Evolutionary conservation across 495 filamentous ascomycete species (phyloP), one percentile per base, ranked within the genome.

Genomic region (Aspergillus avenaceus): DNA sequence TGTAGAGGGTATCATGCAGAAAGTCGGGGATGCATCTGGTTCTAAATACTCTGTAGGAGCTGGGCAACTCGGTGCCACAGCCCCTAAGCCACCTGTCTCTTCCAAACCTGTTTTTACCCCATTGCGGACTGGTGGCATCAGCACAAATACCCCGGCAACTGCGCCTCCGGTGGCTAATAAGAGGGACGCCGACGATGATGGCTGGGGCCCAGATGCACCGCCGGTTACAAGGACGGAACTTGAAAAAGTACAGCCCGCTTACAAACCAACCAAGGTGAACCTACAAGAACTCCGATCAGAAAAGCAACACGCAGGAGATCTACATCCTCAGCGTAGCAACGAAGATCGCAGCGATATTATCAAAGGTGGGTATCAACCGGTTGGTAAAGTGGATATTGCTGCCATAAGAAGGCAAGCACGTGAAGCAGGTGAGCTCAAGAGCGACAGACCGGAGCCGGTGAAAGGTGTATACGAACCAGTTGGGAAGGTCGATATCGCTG

Each of bases 161-260:
- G 76, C 52, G 64, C 81, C 56, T 50, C 55, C 62, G 14, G 61
- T 58, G 29, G 62, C 68, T 8, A 56, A 74, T 8, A 69, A 72
- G 37, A 71, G 73, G 29, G 78, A 80, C 48, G 70, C 72, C 7
- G 83, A 87, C 58, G 70, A 76, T 36, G 93, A 97, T 71, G 93
- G 95, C 19, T 97, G 93, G 95, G 95, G 93, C 37, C 79, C 76
- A n/a, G 92, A 97, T 78, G 95, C 93, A 2, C 93, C 95, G 1
- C 88, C 81, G 7, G 80, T 96, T 28, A 90, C 88, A 37, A 79
- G 95, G 52, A 88, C 82, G 21, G 81, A 92, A 62, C 68, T 99
- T n/a, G 85, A 97, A 65, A 97, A 95, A 67, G 93, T 99, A 19
- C 78, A 85, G 53, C 79, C 93, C 19, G 90, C 93, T 14, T 99